These are phyloP conservation scores for Mucor piriformis DNA, from an alignment of 371 early-diverging fungal species.

Conservation along the genomic window DNA sequence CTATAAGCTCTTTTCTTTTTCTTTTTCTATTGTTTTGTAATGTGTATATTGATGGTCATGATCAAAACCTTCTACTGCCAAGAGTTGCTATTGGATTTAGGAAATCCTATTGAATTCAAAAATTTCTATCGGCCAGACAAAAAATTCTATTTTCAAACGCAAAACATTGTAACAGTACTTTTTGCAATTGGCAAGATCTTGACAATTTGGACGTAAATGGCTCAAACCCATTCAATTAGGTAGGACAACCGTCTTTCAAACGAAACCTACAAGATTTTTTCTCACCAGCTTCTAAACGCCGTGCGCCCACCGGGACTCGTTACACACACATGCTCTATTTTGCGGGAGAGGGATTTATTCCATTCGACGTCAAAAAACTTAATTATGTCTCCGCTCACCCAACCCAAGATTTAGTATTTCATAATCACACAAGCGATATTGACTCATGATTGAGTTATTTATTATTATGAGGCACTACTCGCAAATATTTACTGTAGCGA, in stretches of 20 bases:
- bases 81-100: conserved; percentile 9
- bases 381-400: too few species aligned
- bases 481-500: not conserved
- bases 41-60: conserved; percentile 11
- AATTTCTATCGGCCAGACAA: conserved; percentile 7
- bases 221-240: too few species aligned
- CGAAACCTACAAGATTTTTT: too few species aligned
- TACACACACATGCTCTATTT: too few species aligned
- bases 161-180: not conserved
- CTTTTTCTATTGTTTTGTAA: conserved; percentile 4
- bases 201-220: too few species aligned
- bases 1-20: conserved; percentile 14
- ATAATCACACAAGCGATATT: too few species aligned
- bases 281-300: too few species aligned
- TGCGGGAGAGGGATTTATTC: too few species aligned
- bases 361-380: too few species aligned
- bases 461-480: not conserved
- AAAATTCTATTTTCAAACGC: conserved; percentile 13
- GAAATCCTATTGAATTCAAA: not conserved
- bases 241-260: too few species aligned
- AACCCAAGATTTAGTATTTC: too few species aligned
- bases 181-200: not conserved
- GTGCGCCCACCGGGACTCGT: too few species aligned
- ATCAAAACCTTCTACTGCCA: conserved; percentile 17
- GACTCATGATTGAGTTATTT: conserved; percentile 6